phyloP scores from a whole-genome alignment of 2,329 filamentous ascomycete species.

The Cadophora sp. region DNA sequence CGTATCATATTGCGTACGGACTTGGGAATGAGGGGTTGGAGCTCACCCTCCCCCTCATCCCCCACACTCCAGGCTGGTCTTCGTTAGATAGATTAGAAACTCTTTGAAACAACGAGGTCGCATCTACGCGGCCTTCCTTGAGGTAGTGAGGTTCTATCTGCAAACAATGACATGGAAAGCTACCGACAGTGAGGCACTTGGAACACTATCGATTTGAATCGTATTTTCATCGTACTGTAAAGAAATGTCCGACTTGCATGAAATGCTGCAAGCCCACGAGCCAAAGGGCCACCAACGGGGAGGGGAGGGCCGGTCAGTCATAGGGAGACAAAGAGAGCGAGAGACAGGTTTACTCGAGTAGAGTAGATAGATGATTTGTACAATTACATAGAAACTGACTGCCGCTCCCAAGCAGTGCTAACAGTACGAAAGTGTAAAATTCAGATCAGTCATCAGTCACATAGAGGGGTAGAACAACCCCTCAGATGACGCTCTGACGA shows the following conservation, averaged over 20 bases:
- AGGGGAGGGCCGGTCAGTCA: neutral
- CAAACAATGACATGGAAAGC: neutral
- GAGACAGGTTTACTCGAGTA: neutral
- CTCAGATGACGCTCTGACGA: conserved; percentile 15
- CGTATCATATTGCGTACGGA: neutral
- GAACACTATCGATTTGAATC: neutral
- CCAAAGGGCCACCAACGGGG: neutral
- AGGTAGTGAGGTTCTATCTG: neutral
- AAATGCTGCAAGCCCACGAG: conserved; percentile 4
- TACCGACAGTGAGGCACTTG: neutral
- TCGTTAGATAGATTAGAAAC: neutral
- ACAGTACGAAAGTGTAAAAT: neutral
- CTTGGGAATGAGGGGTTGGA: conserved; percentile 20
- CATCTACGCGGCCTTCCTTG: neutral
- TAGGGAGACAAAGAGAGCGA: neutral
- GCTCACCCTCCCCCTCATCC: neutral
- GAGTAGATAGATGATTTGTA: neutral
- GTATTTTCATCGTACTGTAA: neutral
- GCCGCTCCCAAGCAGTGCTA: neutral
- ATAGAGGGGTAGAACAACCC: conserved; percentile 8
- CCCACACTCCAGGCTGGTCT: neutral
- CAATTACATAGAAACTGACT: neutral
- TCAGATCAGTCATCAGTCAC: neutral
- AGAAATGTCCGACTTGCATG: conserved; percentile 8
- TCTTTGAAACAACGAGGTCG: conserved; percentile 1